Conservation (phyloP, 2,329 filamentous ascomycete species). For the Pestalotiopsis fici region DNA sequence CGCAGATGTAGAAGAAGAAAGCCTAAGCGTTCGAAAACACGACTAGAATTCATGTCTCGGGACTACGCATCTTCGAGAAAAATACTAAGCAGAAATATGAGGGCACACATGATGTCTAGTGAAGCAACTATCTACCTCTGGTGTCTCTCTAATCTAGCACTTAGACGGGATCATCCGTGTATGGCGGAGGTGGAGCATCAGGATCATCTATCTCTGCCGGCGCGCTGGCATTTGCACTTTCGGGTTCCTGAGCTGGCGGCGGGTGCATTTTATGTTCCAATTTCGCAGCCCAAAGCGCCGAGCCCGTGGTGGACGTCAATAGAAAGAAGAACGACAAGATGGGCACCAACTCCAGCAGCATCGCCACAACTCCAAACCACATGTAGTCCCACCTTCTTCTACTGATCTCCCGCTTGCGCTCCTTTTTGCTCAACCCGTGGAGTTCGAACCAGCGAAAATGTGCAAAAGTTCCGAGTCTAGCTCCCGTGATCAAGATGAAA, state of each 20-base stretch:
- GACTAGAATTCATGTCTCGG: too few species aligned
- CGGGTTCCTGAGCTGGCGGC: constrained; percentile 8
- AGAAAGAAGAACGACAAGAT: constrained; percentile 93
- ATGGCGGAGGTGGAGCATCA: constrained; percentile 35
- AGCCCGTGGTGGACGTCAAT: constrained; percentile 81
- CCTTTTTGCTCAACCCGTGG: constrained; percentile 70
- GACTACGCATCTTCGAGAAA: too few species aligned
- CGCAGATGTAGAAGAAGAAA: too few species aligned
- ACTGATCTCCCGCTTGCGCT: constrained; percentile 70
- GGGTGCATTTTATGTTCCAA: constrained; percentile 62
- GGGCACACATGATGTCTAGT: neutral
- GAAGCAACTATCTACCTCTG: neutral
- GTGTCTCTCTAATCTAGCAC: neutral
- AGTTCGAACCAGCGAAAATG: constrained; percentile 92
- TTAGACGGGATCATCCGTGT: constrained; percentile 37
- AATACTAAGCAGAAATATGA: neutral
- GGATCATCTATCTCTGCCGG: constrained; percentile 24
- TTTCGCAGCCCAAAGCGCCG: constrained; percentile 82
- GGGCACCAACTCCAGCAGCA: constrained; percentile 85
- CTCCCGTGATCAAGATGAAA: constrained; percentile 87
- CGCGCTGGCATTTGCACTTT: constrained; percentile 9
- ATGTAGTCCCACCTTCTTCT: constrained; percentile 79
- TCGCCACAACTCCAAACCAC: constrained; percentile 87
- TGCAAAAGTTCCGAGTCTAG: constrained; percentile 82
- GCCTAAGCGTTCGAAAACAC: too few species aligned